phyloP scores from a whole-genome alignment of 495 filamentous ascomycete species.

The Usnea hakonensis region DNA sequence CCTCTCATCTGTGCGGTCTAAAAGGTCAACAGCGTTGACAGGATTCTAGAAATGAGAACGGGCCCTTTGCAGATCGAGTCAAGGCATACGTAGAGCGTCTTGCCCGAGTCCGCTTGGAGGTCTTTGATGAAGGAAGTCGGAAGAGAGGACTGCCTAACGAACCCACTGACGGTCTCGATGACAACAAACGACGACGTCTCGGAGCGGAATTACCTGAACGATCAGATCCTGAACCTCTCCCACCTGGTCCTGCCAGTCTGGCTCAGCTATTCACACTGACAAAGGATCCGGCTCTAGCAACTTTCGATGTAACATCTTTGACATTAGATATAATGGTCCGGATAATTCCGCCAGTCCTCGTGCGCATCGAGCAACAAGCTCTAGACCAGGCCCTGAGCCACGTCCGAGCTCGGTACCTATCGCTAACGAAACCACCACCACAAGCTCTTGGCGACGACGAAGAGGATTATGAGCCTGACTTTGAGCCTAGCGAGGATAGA shows the following conservation, averaged over 20 bases:
- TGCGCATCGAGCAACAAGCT: slow-evolving; percentile 51
- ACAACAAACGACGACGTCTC: slow-evolving; percentile 61
- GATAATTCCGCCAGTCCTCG: slow-evolving; percentile 65
- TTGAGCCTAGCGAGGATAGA: slow-evolving; percentile 60
- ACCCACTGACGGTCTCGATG: slow-evolving; percentile 60
- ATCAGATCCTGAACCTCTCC: slow-evolving; percentile 55
- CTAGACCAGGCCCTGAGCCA: slow-evolving; percentile 63
- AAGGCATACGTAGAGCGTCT: slow-evolving; percentile 75
- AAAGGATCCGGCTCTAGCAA: slow-evolving; percentile 58
- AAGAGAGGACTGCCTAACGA: slow-evolving; percentile 67
- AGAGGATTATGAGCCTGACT: slow-evolving; percentile 85
- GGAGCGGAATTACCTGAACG: slow-evolving; percentile 45
- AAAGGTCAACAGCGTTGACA: slow-evolving; percentile 13
- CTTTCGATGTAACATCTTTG: slow-evolving; percentile 73
- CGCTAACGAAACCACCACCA: slow-evolving; percentile 34
- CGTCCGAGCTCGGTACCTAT: slow-evolving; percentile 43
- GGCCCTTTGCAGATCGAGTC: slow-evolving; percentile 60
- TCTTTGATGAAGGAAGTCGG: slow-evolving; percentile 65
- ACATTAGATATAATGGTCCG: slow-evolving; percentile 65
- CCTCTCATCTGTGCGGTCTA: background rate
- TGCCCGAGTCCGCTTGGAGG: slow-evolving; percentile 61
- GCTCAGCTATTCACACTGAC: slow-evolving; percentile 80
- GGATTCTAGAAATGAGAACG: slow-evolving; percentile 55
- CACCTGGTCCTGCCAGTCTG: slow-evolving; percentile 64
- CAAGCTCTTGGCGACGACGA: slow-evolving; percentile 53